These are phyloP conservation scores for Candida tropicalis DNA, from an alignment of 1,139 yeast genomes.

Conservation along the genomic window DNA sequence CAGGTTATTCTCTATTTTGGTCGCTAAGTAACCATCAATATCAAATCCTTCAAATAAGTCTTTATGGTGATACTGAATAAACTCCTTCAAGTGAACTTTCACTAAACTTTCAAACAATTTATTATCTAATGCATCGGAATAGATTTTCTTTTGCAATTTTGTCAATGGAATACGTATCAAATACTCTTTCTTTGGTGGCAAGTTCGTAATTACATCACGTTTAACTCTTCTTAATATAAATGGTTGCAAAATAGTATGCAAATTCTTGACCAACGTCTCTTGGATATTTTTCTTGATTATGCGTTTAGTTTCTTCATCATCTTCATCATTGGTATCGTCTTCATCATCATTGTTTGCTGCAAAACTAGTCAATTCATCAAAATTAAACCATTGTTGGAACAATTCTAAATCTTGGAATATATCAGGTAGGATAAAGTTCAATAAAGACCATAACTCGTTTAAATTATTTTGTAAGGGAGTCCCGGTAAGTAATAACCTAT, in stretches of 20 bases:
- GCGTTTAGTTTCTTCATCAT: slow-evolving; percentile 35
- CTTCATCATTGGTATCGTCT: neutral
- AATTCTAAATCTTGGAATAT: slow-evolving; percentile 86
- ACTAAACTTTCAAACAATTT: slow-evolving; percentile 43
- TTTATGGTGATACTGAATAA: slow-evolving; percentile 35
- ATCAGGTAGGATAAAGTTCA: slow-evolving; percentile 89
- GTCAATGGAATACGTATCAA: slow-evolving; percentile 74
- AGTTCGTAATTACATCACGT: slow-evolving; percentile 59
- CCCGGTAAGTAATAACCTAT: slow-evolving; percentile 81
- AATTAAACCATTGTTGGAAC: slow-evolving; percentile 94
- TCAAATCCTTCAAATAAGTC: slow-evolving; percentile 24
- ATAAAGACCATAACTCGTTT: slow-evolving; percentile 85
- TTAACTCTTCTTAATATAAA: slow-evolving; percentile 83
- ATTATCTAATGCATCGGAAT: slow-evolving; percentile 57
- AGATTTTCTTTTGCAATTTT: slow-evolving; percentile 62
- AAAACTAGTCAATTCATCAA: slow-evolving; percentile 53
- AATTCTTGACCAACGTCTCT: slow-evolving; percentile 65
- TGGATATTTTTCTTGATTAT: slow-evolving; percentile 65
- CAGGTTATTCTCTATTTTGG: neutral
- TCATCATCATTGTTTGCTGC: slow-evolving; percentile 38
- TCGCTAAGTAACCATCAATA: slow-evolving; percentile 46
- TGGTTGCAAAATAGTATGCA: slow-evolving; percentile 88
- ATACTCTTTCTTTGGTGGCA: slow-evolving; percentile 91
- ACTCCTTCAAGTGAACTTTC: slow-evolving; percentile 50
- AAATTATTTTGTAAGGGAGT: slow-evolving; percentile 92